phyloP scores from a whole-genome alignment of 2,329 filamentous ascomycete species.

The Trichoderma brevicompactum region DNA sequence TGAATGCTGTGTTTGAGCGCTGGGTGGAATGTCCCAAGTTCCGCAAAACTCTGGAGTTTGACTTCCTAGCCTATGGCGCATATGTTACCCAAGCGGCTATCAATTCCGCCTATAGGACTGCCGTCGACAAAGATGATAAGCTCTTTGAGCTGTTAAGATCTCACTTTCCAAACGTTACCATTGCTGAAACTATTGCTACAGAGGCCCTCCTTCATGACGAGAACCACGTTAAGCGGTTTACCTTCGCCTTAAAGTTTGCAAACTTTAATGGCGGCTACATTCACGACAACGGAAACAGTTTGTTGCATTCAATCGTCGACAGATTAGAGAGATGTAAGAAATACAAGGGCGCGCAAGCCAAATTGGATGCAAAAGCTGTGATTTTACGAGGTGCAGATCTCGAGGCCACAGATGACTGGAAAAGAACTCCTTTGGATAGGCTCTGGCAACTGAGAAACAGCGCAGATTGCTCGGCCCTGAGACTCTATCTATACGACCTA shows the following conservation, averaged over 20 bases:
- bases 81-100: constrained; percentile 1
- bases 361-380: background rate
- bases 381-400: background rate
- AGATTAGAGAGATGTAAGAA: background rate
- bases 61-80: background rate
- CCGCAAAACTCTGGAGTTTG: background rate
- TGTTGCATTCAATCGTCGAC: constrained; percentile 28
- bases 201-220: background rate
- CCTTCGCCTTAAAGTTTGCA: background rate
- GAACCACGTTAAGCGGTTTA: background rate
- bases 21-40: constrained; percentile 6
- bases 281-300: background rate
- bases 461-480: background rate
- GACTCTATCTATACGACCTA: background rate
- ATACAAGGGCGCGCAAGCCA: background rate
- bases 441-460: background rate
- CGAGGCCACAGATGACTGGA: background rate
- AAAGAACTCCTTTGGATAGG: background rate
- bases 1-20: background rate
- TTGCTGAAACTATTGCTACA: background rate
- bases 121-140: background rate
- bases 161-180: constrained; percentile 1
- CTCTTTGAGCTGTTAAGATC: background rate
- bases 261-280: constrained; percentile 24
- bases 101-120: background rate